Evolutionary conservation across 169 alveolate genomes (phyloP), one percentile per base, ranked within the genome.

Genomic region (Eimeria tenella): DNA sequence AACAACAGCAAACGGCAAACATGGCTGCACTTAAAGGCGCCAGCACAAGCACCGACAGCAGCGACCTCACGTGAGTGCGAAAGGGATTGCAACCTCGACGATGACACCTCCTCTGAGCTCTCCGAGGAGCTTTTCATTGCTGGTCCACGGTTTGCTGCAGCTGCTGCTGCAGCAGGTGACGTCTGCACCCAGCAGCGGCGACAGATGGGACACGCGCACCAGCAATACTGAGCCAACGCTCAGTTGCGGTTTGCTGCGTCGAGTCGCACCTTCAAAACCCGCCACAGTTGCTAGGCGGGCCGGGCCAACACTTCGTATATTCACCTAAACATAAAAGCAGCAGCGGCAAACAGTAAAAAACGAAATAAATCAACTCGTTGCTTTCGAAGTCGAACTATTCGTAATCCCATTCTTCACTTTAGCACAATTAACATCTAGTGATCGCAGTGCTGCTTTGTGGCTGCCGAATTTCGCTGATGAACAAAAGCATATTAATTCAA

Each of bases 81-180:
- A 81, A 10, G 94, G 90, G 19, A 81, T 31, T 15, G 94, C 90
- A 4, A 90, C 90, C 60, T 90, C 94, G 25, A 90, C 19, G 9
- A 90, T 60, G 56, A 58, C n/a, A 23, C 94, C 94, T 13, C 82
- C 94, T 53, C 75, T 53, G 5, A 90, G 89, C 55, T 90, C 94
- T 25, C 94, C 94, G 25, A 90, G 70, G 5, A 75, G 60, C 60
- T 90, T 90, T 70, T 90, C 94, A 10, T n/a, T 56, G 83, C 89
- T 73, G 56, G 88, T 74, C 94, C 94, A 90, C 60, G 94, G 77
- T 63, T 90, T 90, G 89, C 86, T 90, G 90, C 94, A 90, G 94
- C 60, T 90, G 90, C 82, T 65, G 90, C 63, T 81, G 70, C 86
- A 60, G 82, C 94, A 90, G 55, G 90, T 90, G 5, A 90, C 81